phyloP scores from a whole-genome alignment of 192 early-diverging fungal genomes.

The Backusella morwellensis region DNA sequence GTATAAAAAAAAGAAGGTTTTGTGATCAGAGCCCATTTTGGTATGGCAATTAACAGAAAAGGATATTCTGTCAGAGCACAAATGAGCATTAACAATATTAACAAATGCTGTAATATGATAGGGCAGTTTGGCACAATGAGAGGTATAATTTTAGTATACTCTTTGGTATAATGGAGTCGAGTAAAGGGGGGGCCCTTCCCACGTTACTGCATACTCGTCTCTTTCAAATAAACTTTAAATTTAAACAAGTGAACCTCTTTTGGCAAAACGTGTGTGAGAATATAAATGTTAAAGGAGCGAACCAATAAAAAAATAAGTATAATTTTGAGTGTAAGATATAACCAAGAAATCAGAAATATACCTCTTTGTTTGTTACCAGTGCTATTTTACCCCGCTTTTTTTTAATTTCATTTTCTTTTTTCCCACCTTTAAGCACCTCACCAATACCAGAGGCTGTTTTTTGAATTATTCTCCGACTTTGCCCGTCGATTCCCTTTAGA shows the following conservation, averaged over 20 bases:
- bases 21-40: not conserved
- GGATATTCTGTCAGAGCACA: not conserved
- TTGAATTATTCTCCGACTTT: conserved; percentile 3
- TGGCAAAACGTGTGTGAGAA: conserved; percentile 4
- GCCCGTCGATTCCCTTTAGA: conserved; percentile 5
- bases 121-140: not conserved
- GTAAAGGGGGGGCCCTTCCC: not conserved
- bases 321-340: not conserved
- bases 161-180: not conserved
- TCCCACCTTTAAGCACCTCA: conserved; percentile 5
- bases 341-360: conserved; percentile 2
- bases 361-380: conserved; percentile 8
- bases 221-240: not conserved
- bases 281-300: not conserved
- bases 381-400: conserved; percentile 7
- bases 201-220: not conserved
- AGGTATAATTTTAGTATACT: not conserved
- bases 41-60: not conserved
- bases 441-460: not conserved
- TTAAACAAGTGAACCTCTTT: not conserved
- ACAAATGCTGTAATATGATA: not conserved
- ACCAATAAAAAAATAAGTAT: not conserved
- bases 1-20: not conserved
- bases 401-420: not conserved
- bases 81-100: not conserved